These are phyloP conservation scores for Cystobasidium ongulense DNA, from an alignment of 768 basidiomycete genomes.

Conservation along the genomic window DNA sequence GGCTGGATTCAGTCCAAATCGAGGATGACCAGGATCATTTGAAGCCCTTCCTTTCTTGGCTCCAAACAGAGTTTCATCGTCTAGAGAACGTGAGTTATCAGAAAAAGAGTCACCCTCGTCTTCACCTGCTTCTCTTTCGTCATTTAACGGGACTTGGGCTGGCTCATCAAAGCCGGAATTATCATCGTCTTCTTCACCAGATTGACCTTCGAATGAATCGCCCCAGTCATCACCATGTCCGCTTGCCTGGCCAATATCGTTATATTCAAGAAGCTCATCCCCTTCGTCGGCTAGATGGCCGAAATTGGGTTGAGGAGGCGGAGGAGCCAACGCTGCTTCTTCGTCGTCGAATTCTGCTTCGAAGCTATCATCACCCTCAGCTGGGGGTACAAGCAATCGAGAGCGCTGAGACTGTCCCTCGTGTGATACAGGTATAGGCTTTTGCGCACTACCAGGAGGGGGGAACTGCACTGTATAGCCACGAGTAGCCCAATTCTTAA, in stretches of 20 bases:
- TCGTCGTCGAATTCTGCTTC: slow-evolving; percentile 51
- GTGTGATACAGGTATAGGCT: slow-evolving; percentile 42
- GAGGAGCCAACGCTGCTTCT: slow-evolving; percentile 48
- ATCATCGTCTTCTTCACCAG: slow-evolving; percentile 46
- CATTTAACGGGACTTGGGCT: slow-evolving; percentile 7
- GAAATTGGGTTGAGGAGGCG: slow-evolving; percentile 51
- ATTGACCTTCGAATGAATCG: slow-evolving; percentile 47
- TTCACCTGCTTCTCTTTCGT: background rate
- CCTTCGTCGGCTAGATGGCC: slow-evolving; percentile 34
- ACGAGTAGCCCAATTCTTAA: slow-evolving; percentile 48
- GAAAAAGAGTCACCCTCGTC: slow-evolving; percentile 5
- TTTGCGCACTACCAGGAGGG: slow-evolving; percentile 18
- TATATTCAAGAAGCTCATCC: slow-evolving; percentile 41
- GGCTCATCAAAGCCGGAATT: slow-evolving; percentile 40
- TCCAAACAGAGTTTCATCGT: slow-evolving; percentile 42
- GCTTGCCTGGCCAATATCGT: background rate
- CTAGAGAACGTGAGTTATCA: slow-evolving; percentile 32
- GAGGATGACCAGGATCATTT: background rate
- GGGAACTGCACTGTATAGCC: slow-evolving; percentile 36
- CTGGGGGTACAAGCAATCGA: slow-evolving; percentile 43
- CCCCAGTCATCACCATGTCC: slow-evolving; percentile 50
- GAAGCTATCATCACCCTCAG: slow-evolving; percentile 54
- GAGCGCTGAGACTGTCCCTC: slow-evolving; percentile 1
- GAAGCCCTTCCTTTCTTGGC: slow-evolving; percentile 2
- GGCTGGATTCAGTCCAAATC: background rate